Conservation (phyloP, 23 red algal genomes). For the Rhodosorus marinus region DNA sequence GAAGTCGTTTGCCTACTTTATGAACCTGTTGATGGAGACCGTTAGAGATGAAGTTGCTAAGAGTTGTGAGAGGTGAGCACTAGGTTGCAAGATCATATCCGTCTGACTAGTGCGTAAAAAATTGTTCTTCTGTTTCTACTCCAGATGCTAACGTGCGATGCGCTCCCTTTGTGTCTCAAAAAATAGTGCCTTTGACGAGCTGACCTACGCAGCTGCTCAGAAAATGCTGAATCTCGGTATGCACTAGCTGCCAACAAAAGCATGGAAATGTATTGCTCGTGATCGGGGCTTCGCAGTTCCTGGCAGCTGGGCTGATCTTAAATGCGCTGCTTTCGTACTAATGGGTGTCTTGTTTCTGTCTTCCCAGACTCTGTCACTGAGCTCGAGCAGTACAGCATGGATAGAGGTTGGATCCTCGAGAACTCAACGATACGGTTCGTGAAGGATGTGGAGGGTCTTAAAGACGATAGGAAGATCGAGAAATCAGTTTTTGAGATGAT, state of each 20-base stretch:
- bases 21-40: constrained; percentile 42
- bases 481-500: constrained; percentile 50
- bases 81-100: no score
- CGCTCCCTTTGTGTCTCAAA: no score
- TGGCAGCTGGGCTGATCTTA: no score
- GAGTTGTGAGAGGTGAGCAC: constrained; percentile 31
- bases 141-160: no score
- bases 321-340: no score
- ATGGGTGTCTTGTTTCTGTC: no score
- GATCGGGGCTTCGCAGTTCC: no score
- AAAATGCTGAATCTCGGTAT: constrained; percentile 32
- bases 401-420: constrained; percentile 25
- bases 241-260: no score
- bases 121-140: no score
- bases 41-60: constrained; percentile 66
- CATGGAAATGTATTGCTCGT: no score
- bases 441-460: constrained; percentile 3
- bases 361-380: no score
- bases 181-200: constrained; percentile 39
- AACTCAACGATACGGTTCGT: constrained; percentile 27
- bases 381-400: constrained; percentile 14
- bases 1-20: constrained; percentile 39
- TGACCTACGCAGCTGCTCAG: constrained; percentile 7
- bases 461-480: constrained; percentile 7
- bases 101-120: no score